Evolutionary conservation across 352 stramenopile species (phyloP), one percentile per base, ranked within the genome.

Genomic region (Vaucheria bursata): DNA sequence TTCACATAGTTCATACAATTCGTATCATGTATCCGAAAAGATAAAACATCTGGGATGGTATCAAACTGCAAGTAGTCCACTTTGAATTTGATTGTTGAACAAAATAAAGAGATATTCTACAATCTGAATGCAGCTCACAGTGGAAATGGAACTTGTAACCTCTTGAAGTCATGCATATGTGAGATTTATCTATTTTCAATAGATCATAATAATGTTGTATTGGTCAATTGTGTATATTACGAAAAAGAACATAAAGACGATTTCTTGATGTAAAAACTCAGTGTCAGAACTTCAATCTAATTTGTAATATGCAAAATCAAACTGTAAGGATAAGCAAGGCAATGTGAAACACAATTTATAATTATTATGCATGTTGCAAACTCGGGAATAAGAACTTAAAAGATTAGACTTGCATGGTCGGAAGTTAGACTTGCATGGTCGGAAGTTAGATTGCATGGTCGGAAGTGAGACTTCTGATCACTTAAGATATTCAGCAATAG

Each of bases 11-110:
- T 68, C 31, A 31, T 31, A 7, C 53, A 37, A 34, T 2, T 8
- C 7, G 53, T 37, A 31, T 31, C 34, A 37, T 31, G 34, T 74
- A 95, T 8, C 87, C 90, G 0, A 87, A 52, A 1, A 74, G 96
- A 0, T 74, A 73, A 25, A 65, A 32, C 8, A 84, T 87, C 3
- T 89, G n/a, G 3, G 91, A 97, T 81, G 90, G 86, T 0, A 87
- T 96, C 66, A 96, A 96, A 76, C 87, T 97, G 32, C 95, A 90
- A 2, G 91, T 91, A 12, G 91, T 91, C 0, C 96, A 91, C 91
- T 91, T 91, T 49, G 86, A 85, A n/a, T 86, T 86, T 4, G 70
- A 39, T 0, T 89, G 93, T 34, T 90, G 49, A 34, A 18, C n/a
- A 2, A 34, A 49, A 4, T 39, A 65, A 18, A 37, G 29, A 6